A percentile compares a stretch with the other conserved stretches of the same genome.
Evolutionary conservation across 352 stramenopile species (phyloP).

Genomic region (Phytophthora palmivora): DNA sequence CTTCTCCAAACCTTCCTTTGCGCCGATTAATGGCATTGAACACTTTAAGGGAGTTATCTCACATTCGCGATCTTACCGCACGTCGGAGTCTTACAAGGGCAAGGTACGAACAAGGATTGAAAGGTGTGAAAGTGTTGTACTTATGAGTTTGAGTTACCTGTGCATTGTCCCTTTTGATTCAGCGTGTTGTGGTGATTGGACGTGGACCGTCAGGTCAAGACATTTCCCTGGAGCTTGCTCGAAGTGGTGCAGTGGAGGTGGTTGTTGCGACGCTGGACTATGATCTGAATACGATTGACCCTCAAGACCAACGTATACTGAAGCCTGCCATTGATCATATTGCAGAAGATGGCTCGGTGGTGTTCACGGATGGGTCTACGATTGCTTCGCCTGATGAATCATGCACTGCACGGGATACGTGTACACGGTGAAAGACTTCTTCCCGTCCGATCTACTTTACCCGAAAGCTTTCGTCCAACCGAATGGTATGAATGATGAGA

Average conservation of each 20-base stretch:
- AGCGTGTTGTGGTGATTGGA: slow-evolving; percentile 72
- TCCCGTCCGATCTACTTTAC: slow-evolving; percentile 60
- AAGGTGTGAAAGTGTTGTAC: background rate
- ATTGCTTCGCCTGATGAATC: slow-evolving; percentile 67
- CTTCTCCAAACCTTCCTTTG: slow-evolving; percentile 64
- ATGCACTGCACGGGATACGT: slow-evolving; percentile 84
- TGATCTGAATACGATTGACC: slow-evolving; percentile 29
- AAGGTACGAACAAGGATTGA: slow-evolving; percentile 34
- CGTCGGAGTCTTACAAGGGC: slow-evolving; percentile 44
- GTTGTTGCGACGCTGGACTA: slow-evolving; percentile 65
- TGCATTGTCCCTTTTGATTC: no score
- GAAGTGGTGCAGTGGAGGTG: slow-evolving; percentile 50
- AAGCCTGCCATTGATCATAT: slow-evolving; percentile 70
- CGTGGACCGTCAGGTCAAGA: slow-evolving; percentile 76
- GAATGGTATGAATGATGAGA: slow-evolving; percentile 29
- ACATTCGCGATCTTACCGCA: slow-evolving; percentile 71
- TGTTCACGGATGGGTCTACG: slow-evolving; percentile 65
- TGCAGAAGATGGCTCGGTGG: slow-evolving; percentile 50
- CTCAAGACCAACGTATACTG: slow-evolving; percentile 47
- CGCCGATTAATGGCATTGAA: slow-evolving; percentile 60
- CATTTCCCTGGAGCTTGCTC: slow-evolving; percentile 78
- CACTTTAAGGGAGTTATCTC: slow-evolving; percentile 47
- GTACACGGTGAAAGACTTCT: slow-evolving; percentile 65
- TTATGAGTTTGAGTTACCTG: background rate
- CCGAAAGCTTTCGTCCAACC: slow-evolving; percentile 32